Conservation (phyloP, 1,139 yeast genomes). For the Diutina siamensis region DNA sequence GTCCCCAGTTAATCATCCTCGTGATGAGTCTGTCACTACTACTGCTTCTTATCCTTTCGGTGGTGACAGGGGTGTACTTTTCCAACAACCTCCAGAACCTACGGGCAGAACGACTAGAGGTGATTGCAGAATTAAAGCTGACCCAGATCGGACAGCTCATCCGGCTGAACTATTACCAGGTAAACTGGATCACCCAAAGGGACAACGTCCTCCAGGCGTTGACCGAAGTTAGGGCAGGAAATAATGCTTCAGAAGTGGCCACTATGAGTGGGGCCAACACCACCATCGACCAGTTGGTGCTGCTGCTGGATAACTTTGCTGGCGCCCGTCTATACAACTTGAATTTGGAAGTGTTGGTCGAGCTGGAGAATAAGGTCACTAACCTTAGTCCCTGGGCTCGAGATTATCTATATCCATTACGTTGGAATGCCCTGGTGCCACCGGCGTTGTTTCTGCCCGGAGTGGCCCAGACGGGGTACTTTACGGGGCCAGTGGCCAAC, state of each 20-base stretch:
- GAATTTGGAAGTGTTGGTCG: conserved; percentile 26
- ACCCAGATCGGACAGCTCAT: conserved; percentile 67
- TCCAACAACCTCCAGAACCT: conserved; percentile 49
- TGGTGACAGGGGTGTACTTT: conserved; percentile 74
- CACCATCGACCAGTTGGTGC: conserved; percentile 46
- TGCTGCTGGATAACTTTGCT: conserved; percentile 52
- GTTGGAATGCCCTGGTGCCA: conserved; percentile 32
- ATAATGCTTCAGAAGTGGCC: conserved; percentile 33
- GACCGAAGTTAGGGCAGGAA: conserved; percentile 60
- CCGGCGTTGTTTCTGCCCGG: background rate
- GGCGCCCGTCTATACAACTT: conserved; percentile 61
- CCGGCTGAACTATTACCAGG: conserved; percentile 54
- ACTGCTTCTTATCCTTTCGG: conserved; percentile 64
- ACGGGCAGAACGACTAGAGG: conserved; percentile 60
- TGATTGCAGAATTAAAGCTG: conserved; percentile 71
- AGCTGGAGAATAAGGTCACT: conserved; percentile 20
- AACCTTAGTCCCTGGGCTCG: conserved; percentile 19
- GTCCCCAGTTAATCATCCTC: conserved; percentile 68
- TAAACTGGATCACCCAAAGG: conserved; percentile 53
- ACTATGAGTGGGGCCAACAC: conserved; percentile 25
- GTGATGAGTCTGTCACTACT: conserved; percentile 68
- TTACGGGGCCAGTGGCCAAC: conserved; percentile 50
- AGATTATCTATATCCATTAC: conserved; percentile 43
- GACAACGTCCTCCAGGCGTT: conserved; percentile 52
- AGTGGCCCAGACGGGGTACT: conserved; percentile 13